Conservation (phyloP, 768 basidiomycete genomes). For the Russula foetens region DNA sequence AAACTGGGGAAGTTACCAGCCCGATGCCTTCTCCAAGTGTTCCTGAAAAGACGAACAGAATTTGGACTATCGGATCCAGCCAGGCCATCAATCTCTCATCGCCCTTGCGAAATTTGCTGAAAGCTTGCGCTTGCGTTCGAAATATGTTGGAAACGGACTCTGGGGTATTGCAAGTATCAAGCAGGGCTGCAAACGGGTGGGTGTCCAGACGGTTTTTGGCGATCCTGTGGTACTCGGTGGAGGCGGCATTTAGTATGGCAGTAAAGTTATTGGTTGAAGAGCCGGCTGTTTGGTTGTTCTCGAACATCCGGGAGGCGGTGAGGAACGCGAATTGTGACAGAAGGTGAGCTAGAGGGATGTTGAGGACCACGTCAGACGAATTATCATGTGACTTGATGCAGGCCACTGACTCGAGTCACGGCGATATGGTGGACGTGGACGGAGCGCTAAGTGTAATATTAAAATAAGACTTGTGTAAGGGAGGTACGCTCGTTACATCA, state of each 20-base stretch:
- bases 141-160: neutral
- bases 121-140: neutral
- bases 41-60: neutral
- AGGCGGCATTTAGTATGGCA: neutral
- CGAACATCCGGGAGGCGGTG: neutral
- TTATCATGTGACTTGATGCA: no score
- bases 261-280: neutral
- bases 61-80: neutral
- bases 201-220: neutral
- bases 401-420: no score
- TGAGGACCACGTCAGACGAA: no score
- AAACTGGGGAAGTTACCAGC: neutral
- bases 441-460: no score
- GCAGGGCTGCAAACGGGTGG: neutral
- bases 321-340: no score
- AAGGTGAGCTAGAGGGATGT: no score
- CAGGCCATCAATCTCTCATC: neutral
- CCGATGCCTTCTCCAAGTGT: neutral
- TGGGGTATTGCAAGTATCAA: neutral
- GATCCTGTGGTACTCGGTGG: neutral
- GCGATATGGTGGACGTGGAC: no score
- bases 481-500: no score
- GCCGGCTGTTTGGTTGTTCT: neutral
- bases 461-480: no score
- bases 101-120: neutral